Percentiles rank a stretch among this genome's conserved stretches.
These are phyloP conservation scores for Discostella stelligera DNA, from an alignment of 352 stramenopile species.

Conservation along the genomic window DNA sequence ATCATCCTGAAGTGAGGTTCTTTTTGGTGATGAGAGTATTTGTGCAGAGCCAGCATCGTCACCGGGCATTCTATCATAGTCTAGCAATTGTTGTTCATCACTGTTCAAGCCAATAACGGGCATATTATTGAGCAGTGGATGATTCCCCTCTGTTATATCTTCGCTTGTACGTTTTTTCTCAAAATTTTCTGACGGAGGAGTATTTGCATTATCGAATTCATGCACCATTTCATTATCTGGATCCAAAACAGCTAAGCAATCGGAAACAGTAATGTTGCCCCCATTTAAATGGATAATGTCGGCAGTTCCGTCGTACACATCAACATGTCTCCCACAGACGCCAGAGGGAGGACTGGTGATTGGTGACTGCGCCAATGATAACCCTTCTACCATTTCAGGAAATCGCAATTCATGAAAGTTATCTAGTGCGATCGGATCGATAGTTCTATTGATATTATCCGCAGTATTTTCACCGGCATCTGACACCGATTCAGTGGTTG, in stretches of 20 bases:
- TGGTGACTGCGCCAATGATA: background rate
- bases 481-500: background rate
- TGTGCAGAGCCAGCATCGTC: background rate
- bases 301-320: too few relatives aligned
- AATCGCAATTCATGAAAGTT: background rate
- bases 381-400: background rate
- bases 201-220: too few relatives aligned
- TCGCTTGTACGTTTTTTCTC: too few relatives aligned
- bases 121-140: too few relatives aligned
- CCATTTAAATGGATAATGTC: too few relatives aligned
- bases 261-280: too few relatives aligned
- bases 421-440: background rate
- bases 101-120: too few relatives aligned
- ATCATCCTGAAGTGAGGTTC: background rate
- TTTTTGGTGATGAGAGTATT: background rate
- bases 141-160: too few relatives aligned
- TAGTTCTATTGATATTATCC: background rate
- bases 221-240: too few relatives aligned
- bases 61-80: background rate
- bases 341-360: background rate
- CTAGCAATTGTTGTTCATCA: background rate
- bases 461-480: background rate
- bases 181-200: too few relatives aligned
- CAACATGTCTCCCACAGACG: too few relatives aligned
- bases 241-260: too few relatives aligned